phyloP scores from a whole-genome alignment of 495 filamentous ascomycete species.

The Neurospora discreta region DNA sequence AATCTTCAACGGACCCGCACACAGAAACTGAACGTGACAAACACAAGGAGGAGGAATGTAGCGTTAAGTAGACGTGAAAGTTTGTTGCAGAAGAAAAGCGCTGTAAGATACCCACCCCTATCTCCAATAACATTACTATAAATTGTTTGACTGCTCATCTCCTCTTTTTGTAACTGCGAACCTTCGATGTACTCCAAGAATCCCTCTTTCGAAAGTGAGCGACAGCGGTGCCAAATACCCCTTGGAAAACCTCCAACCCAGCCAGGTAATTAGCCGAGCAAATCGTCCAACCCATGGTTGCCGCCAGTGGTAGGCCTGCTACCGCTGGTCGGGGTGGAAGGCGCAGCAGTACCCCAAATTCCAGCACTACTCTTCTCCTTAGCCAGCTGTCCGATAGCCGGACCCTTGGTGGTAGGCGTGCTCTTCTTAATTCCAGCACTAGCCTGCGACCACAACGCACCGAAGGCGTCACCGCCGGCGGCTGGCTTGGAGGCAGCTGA shows the following conservation, averaged over 20 bases:
- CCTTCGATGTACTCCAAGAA: neutral
- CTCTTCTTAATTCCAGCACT: conserved; percentile 73
- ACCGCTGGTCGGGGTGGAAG: conserved; percentile 2
- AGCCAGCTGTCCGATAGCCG: conserved; percentile 81
- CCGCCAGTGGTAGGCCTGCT: conserved; percentile 14
- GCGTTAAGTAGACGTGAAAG: neutral
- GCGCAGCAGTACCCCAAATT: conserved; percentile 59
- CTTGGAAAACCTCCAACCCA: neutral
- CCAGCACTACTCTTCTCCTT: conserved; percentile 92
- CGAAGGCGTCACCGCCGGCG: conserved; percentile 70
- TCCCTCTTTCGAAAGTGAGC: neutral
- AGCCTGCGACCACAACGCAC: conserved; percentile 69
- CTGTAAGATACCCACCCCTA: neutral
- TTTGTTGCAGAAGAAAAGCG: neutral
- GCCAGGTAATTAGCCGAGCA: conserved; percentile 26
- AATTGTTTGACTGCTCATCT: neutral
- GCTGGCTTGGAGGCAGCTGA: conserved; percentile 40
- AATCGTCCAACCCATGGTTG: conserved; percentile 30
- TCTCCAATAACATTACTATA: neutral
- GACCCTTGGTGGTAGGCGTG: conserved; percentile 44
- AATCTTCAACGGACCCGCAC: neutral
- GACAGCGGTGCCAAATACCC: neutral
- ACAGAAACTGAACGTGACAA: neutral
- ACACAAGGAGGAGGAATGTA: neutral
- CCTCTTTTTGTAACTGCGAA: neutral